Conservation (phyloP, 2,329 filamentous ascomycete species). For the Aureobasidium sp. region DNA sequence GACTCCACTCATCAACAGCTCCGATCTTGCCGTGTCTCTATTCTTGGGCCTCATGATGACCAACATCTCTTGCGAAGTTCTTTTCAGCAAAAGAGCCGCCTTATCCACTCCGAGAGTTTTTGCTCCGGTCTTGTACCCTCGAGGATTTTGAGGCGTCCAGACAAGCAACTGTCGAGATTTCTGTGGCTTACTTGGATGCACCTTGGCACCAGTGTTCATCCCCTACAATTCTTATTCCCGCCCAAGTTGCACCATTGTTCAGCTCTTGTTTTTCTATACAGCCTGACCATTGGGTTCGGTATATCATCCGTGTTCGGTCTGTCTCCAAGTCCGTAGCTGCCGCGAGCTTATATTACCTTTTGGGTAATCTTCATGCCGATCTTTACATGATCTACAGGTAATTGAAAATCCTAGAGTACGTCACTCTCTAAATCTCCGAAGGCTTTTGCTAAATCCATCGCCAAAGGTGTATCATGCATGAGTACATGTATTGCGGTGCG, state of each 20-base stretch:
- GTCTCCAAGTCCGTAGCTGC: slow-evolving; percentile 3
- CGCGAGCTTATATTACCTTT: not conserved
- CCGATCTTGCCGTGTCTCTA: no score
- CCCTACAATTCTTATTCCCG: not conserved
- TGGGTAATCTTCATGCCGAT: not conserved
- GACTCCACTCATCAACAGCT: no score
- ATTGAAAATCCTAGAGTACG: not conserved
- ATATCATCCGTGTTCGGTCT: no score
- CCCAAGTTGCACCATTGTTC: no score
- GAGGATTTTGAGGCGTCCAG: not conserved
- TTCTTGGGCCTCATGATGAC: no score
- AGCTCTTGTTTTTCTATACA: no score
- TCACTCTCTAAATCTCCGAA: slow-evolving; percentile 2
- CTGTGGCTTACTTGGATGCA: not conserved
- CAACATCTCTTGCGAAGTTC: no score
- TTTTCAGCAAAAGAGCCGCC: no score
- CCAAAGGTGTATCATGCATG: not conserved
- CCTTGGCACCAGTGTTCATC: not conserved
- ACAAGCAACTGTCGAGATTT: not conserved
- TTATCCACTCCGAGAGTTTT: no score
- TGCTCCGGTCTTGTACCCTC: no score
- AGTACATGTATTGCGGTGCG: not conserved
- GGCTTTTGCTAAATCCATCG: not conserved
- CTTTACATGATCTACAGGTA: not conserved
- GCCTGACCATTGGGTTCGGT: no score